Conservation (phyloP, 352 stramenopile genomes). For the Globisporangium megalacanthum region DNA sequence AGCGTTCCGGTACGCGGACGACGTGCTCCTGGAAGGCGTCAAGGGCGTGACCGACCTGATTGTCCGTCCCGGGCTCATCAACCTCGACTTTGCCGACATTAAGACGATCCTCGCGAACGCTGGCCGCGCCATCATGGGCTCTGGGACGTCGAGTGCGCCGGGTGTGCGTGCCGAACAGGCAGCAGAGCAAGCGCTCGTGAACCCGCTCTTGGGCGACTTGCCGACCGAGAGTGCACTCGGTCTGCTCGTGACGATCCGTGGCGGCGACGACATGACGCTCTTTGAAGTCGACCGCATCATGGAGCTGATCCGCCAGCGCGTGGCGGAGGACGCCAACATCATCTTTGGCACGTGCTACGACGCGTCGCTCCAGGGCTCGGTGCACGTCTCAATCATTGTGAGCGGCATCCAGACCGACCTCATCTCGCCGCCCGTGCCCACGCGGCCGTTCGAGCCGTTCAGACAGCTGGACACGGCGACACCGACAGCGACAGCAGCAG, state of each 20-base stretch:
- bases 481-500: conserved; percentile 9
- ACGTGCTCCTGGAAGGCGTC: conserved; percentile 94
- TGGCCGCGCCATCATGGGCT: conserved; percentile 95
- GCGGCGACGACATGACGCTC: conserved; percentile 91
- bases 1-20: conserved; percentile 93
- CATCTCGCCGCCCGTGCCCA: conserved; percentile 69
- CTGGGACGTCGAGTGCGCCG: conserved; percentile 71
- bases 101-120: conserved; percentile 93
- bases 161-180: conserved; percentile 78
- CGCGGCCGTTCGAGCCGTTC: conserved; percentile 35
- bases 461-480: conserved; percentile 21
- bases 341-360: conserved; percentile 89
- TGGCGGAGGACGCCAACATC: conserved; percentile 83
- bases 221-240: conserved; percentile 91
- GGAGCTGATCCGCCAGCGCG: conserved; percentile 77
- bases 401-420: conserved; percentile 84
- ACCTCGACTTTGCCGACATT: conserved; percentile 97
- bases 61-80: conserved; percentile 94
- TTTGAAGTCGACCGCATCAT: conserved; percentile 90
- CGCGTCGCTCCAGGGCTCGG: conserved; percentile 66
- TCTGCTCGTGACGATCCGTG: conserved; percentile 95
- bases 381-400: conserved; percentile 87
- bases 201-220: conserved; percentile 91
- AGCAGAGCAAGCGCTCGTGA: conserved; percentile 92
- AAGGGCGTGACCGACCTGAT: conserved; percentile 96